Evolutionary conservation across 2,329 filamentous ascomycete species (phyloP).

Genomic region (Penicillium expansum): DNA sequence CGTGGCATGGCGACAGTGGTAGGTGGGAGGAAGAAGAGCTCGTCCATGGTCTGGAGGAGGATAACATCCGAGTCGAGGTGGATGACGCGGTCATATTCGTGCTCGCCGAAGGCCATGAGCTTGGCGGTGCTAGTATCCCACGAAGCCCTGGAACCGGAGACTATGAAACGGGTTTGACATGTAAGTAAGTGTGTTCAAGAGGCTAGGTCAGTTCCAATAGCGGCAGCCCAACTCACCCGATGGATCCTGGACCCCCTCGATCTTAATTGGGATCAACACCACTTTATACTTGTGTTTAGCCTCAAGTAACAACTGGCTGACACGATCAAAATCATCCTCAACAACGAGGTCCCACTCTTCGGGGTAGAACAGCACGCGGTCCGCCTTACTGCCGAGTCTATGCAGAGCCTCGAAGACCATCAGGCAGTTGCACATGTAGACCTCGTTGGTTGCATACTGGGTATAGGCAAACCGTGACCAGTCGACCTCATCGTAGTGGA

Average conservation of each 20-base stretch:
- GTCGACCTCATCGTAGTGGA: conserved; percentile 36
- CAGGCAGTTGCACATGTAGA: conserved; percentile 44
- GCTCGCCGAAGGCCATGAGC: conserved; percentile 66
- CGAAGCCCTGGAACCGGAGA: conserved; percentile 39
- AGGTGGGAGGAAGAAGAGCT: conserved; percentile 65
- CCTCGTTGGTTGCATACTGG: conserved; percentile 42
- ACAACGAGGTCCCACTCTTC: conserved; percentile 39
- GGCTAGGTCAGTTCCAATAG: background rate
- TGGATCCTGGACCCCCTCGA: conserved; percentile 32
- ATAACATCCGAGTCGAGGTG: conserved; percentile 63
- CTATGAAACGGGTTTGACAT: background rate
- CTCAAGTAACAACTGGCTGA: conserved; percentile 48
- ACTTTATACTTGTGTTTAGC: conserved; percentile 52
- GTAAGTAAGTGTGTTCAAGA: conserved; percentile 1
- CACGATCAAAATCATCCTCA: conserved; percentile 30
- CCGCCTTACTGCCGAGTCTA: conserved; percentile 40
- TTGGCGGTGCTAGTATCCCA: conserved; percentile 68
- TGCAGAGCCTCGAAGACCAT: conserved; percentile 44
- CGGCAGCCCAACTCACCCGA: conserved; percentile 21
- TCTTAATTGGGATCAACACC: conserved; percentile 48
- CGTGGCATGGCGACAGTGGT: conserved; percentile 65
- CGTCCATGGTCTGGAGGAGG: conserved; percentile 64
- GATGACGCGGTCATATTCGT: conserved; percentile 59
- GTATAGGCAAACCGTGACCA: conserved; percentile 46
- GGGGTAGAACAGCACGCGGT: conserved; percentile 44